phyloP scores from a whole-genome alignment of 495 filamentous ascomycete species.

The Cercophora newfieldiana region DNA sequence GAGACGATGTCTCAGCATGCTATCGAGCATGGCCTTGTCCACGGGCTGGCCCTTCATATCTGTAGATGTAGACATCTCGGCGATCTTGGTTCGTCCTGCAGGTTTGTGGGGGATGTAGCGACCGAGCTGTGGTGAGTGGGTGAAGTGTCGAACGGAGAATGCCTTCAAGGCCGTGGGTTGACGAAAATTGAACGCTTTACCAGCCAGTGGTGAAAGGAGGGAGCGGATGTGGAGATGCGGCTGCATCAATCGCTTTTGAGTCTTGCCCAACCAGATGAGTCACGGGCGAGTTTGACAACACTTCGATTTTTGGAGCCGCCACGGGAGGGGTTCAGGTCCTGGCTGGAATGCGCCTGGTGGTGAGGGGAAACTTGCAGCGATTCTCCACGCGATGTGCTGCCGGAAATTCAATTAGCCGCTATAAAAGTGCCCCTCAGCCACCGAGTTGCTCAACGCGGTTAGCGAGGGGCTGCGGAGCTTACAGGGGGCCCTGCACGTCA shows the following conservation, averaged over 20 bases:
- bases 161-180: conserved; percentile 17
- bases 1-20: conserved; percentile 79
- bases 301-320: conserved; percentile 10
- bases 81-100: conserved; percentile 38
- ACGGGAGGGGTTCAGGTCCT: conserved; percentile 2
- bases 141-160: conserved; percentile 23
- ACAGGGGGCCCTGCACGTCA: conserved; percentile 19
- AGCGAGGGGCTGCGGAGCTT: conserved; percentile 17
- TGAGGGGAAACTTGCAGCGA: conserved; percentile 6
- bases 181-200: conserved; percentile 23
- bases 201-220: conserved; percentile 29
- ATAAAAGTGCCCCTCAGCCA: conserved; percentile 24
- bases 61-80: conserved; percentile 46
- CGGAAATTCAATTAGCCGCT: conserved; percentile 32
- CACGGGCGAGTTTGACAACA: conserved; percentile 18
- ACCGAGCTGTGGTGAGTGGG: conserved; percentile 23
- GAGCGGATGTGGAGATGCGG: conserved; percentile 22
- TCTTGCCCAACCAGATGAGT: conserved; percentile 32
- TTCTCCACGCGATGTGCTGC: conserved; percentile 9
- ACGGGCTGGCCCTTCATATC: conserved; percentile 88
- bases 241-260: conserved; percentile 27
- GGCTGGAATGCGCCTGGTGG: conserved; percentile 6
- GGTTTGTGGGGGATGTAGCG: conserved; percentile 2
- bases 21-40: conserved; percentile 76
- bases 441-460: conserved; percentile 4